phyloP scores from a whole-genome alignment of 306 rosid genomes.

The Elaeagnus macrophylla region DNA sequence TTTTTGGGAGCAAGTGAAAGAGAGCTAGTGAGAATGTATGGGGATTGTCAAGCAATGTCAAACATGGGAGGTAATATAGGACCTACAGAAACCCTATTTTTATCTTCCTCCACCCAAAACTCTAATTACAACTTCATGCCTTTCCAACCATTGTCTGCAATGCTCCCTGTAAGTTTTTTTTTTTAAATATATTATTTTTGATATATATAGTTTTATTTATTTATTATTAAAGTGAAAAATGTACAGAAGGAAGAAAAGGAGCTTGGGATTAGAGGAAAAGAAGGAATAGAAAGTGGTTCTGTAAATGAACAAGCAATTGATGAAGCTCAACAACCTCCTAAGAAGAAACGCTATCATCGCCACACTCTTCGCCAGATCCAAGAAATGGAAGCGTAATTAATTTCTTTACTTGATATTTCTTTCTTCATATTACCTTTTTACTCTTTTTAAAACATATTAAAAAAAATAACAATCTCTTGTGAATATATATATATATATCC shows the following conservation, averaged over 20 bases:
- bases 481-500: too few relatives aligned
- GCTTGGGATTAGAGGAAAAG: slow-evolving; percentile 54
- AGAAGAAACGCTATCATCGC: slow-evolving; percentile 89
- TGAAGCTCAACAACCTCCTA: slow-evolving; percentile 34
- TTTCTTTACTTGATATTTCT: neutral
- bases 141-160: slow-evolving; percentile 53
- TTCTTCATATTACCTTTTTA: too few relatives aligned
- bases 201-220: too few relatives aligned
- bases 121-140: slow-evolving; percentile 83
- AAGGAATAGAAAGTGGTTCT: slow-evolving; percentile 68
- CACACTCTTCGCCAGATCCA: slow-evolving; percentile 99
- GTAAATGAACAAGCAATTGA: slow-evolving; percentile 61
- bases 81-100: slow-evolving; percentile 53
- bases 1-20: neutral
- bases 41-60: slow-evolving; percentile 93
- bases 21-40: slow-evolving; percentile 45
- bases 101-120: slow-evolving; percentile 68
- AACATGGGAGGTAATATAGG: slow-evolving; percentile 61
- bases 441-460: too few relatives aligned
- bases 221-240: neutral
- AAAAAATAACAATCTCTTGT: too few relatives aligned
- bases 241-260: slow-evolving; percentile 65
- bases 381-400: slow-evolving; percentile 76
- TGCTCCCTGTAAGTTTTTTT: slow-evolving; percentile 27
- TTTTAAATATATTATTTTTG: neutral